A percentile compares a stretch with the other conserved stretches of the same genome.
Conservation (phyloP, 1,284 basidiomycete genomes). For the Paramarasmius palmivorus region DNA sequence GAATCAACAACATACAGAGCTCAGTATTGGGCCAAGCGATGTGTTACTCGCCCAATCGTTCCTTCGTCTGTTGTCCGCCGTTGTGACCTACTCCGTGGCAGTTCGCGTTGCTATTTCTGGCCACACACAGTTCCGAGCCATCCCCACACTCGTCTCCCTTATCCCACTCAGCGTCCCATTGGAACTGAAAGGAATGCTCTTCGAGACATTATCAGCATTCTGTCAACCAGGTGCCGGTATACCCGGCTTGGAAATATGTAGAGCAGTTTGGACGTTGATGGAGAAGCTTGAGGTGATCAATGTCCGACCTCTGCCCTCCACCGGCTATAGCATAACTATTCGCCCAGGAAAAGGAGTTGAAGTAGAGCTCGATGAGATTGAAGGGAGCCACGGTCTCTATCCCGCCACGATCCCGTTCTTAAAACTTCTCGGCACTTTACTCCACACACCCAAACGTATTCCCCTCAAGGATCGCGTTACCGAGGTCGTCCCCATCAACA, state of each 20-base stretch:
- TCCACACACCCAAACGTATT: conserved; percentile 75
- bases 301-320: conserved; percentile 48
- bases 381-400: conserved; percentile 77
- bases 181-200: conserved; percentile 89
- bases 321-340: conserved; percentile 39
- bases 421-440: conserved; percentile 77
- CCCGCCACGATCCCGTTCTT: conserved; percentile 90
- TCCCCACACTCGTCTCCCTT: conserved; percentile 78
- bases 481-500: conserved; percentile 65
- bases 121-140: conserved; percentile 78
- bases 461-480: conserved; percentile 58
- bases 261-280: conserved; percentile 80
- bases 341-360: conserved; percentile 70
- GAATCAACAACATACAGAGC: conserved; percentile 42
- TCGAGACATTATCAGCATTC: conserved; percentile 86
- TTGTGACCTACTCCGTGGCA: conserved; percentile 76
- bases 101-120: conserved; percentile 80
- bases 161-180: conserved; percentile 81
- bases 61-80: conserved; percentile 78
- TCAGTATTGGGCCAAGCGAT: conserved; percentile 71
- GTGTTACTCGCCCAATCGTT: conserved; percentile 81
- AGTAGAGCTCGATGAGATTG: conserved; percentile 84
- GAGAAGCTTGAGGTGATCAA: conserved; percentile 87
- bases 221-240: conserved; percentile 74
- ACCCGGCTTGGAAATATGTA: conserved; percentile 78